phyloP scores from a whole-genome alignment of 768 basidiomycete species.

The Lactarius tabidus region DNA sequence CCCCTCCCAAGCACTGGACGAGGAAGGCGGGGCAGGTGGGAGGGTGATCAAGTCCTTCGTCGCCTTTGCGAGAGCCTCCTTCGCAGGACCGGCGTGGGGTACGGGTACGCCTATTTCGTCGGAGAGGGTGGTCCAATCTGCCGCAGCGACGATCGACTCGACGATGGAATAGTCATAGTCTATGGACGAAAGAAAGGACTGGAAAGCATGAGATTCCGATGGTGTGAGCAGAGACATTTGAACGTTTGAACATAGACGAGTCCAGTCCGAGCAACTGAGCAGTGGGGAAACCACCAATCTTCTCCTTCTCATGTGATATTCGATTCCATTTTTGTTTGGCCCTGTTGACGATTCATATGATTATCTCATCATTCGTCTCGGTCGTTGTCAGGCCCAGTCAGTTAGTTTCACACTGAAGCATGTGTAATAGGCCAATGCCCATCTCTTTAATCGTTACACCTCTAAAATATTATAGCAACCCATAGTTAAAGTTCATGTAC shows the following conservation, averaged over 20 bases:
- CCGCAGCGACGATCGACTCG: conserved; percentile 23
- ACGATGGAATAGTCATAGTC: conserved; percentile 26
- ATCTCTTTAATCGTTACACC: not conserved
- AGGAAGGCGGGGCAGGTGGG: conserved; percentile 33
- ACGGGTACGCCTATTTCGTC: conserved; percentile 44
- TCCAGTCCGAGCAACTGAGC: conserved; percentile 13
- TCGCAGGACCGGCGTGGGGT: conserved; percentile 40
- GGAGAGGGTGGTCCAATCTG: conserved; percentile 27
- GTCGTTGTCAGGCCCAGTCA: not conserved
- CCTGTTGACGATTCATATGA: not conserved
- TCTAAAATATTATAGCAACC: not conserved
- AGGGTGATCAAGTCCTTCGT: conserved; percentile 83
- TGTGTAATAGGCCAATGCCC: not conserved
- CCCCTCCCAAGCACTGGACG: conserved; percentile 30
- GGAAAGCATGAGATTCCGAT: conserved; percentile 27
- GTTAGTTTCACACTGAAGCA: not conserved
- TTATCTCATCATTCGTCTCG: conserved; percentile 2
- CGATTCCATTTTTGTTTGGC: conserved; percentile 10
- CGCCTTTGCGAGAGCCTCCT: conserved; percentile 67
- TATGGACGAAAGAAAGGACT: conserved; percentile 27
- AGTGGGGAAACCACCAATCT: conserved; percentile 2
- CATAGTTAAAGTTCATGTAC: not conserved
- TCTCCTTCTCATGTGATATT: conserved; percentile 23
- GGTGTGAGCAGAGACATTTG: conserved; percentile 25
- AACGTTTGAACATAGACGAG: conserved; percentile 19